These are phyloP conservation scores for Pseudonectria foliicola DNA, from an alignment of 2,329 filamentous ascomycete genomes.

Conservation along the genomic window DNA sequence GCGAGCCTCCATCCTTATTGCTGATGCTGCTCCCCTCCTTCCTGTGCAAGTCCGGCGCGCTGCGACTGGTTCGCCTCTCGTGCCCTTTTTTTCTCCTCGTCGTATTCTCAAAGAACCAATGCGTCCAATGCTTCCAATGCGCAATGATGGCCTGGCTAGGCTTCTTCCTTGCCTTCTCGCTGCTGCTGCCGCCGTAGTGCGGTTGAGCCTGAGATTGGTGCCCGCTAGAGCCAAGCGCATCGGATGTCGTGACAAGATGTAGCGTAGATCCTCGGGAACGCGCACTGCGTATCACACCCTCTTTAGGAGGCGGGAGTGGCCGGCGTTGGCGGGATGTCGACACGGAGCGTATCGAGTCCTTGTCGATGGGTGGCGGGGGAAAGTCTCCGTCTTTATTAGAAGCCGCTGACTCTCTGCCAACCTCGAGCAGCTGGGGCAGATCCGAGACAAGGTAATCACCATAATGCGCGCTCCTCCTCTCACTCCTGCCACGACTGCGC, in stretches of 20 bases:
- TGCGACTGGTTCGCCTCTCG: constrained; percentile 46
- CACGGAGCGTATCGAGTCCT: constrained; percentile 66
- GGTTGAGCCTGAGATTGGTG: constrained; percentile 16
- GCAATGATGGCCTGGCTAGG: constrained; percentile 52
- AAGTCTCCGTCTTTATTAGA: constrained; percentile 35
- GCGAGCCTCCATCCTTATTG: constrained; percentile 46
- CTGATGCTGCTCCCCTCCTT: constrained; percentile 40
- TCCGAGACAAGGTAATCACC: constrained; percentile 62
- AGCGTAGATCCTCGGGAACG: constrained; percentile 77
- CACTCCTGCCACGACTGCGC: constrained; percentile 66
- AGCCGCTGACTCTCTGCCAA: constrained; percentile 35
- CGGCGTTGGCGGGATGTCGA: constrained; percentile 72
- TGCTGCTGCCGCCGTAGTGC: constrained; percentile 23
- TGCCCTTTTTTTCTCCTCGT: constrained; percentile 44
- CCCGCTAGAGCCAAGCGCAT: constrained; percentile 35
- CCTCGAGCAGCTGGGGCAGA: constrained; percentile 69
- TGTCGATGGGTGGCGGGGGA: constrained; percentile 70
- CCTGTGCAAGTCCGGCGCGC: constrained; percentile 51
- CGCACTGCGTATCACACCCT: constrained; percentile 60
- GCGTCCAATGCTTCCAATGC: constrained; percentile 58
- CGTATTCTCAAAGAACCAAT: constrained; percentile 55
- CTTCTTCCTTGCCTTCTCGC: constrained; percentile 45
- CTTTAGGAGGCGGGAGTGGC: constrained; percentile 79
- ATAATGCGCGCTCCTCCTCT: constrained; percentile 64
- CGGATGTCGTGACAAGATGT: constrained; percentile 68